Evolutionary conservation across 495 filamentous ascomycete genomes (phyloP).

Genomic region (Penicillium soppii): DNA sequence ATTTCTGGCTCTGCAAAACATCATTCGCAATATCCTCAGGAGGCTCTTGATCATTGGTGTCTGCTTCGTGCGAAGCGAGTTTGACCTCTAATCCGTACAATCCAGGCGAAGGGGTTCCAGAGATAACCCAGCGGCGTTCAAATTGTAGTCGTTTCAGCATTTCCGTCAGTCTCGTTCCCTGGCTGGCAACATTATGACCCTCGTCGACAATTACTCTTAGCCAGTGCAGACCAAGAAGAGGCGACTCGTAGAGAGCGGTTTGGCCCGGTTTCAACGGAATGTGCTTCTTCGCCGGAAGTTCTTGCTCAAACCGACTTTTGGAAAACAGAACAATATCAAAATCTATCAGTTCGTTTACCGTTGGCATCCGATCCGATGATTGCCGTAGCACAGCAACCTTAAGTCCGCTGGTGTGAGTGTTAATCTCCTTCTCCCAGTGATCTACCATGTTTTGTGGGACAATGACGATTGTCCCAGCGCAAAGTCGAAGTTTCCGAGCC

Average conservation of each 20-base stretch:
- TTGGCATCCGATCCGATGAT: conserved; percentile 55
- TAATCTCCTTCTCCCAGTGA: conserved; percentile 60
- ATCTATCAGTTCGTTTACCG: conserved; percentile 54
- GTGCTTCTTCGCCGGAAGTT: conserved; percentile 44
- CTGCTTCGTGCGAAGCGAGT: conserved; percentile 48
- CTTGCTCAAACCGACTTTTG: conserved; percentile 64
- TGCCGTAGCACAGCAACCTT: conserved; percentile 59
- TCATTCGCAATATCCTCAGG: conserved; percentile 28
- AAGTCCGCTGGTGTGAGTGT: conserved; percentile 68
- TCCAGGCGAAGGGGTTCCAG: conserved; percentile 82
- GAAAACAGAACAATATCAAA: conserved; percentile 84
- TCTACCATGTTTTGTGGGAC: conserved; percentile 51
- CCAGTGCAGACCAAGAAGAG: conserved; percentile 72
- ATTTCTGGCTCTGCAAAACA: conserved; percentile 35
- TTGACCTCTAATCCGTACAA: conserved; percentile 74
- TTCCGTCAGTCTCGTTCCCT: conserved; percentile 57
- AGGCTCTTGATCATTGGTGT: conserved; percentile 36
- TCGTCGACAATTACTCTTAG: conserved; percentile 89
- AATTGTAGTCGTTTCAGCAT: conserved; percentile 67
- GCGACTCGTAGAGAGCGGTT: conserved; percentile 40
- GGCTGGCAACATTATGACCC: conserved; percentile 74
- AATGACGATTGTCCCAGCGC: conserved; percentile 61
- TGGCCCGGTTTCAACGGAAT: conserved; percentile 6
- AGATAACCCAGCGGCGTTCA: conserved; percentile 83
- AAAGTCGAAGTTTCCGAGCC: conserved; percentile 57